Percentiles rank a stretch among this genome's conserved stretches.
These are phyloP conservation scores for Ramularia collo-cygni DNA, from an alignment of 2,329 filamentous ascomycete species.

Conservation along the genomic window DNA sequence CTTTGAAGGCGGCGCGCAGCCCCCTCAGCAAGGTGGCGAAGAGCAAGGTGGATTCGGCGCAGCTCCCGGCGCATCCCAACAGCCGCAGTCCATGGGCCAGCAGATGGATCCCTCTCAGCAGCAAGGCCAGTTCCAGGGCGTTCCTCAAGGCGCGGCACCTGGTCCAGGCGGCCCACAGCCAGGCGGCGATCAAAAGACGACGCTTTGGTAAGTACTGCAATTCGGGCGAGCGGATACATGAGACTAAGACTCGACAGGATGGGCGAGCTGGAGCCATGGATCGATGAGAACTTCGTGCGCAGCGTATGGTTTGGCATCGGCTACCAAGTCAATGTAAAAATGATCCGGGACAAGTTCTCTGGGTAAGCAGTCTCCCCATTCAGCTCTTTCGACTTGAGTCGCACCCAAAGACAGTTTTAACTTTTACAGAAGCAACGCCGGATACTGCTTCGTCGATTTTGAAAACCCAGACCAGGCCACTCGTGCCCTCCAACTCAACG, in stretches of 20 bases:
- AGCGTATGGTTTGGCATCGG: slow-evolving; percentile 90
- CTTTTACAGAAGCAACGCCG: slow-evolving; percentile 65
- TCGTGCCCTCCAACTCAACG: slow-evolving; percentile 87
- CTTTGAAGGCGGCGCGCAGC: slow-evolving; percentile 55
- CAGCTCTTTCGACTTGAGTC: slow-evolving; percentile 5
- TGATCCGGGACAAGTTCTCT: slow-evolving; percentile 98
- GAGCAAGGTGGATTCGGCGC: slow-evolving; percentile 39
- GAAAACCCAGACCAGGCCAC: slow-evolving; percentile 71
- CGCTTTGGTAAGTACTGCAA: slow-evolving; percentile 40
- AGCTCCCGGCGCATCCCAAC: slow-evolving; percentile 42
- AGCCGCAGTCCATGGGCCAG: slow-evolving; percentile 50
- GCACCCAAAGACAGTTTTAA: slow-evolving; percentile 1
- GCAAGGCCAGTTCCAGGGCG: slow-evolving; percentile 34
- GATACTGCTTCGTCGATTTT: slow-evolving; percentile 98
- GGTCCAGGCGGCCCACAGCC: slow-evolving; percentile 32
- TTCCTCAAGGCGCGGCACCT: slow-evolving; percentile 40
- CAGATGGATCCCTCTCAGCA: slow-evolving; percentile 47
- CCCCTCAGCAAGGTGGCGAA: slow-evolving; percentile 42
- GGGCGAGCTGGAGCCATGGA: slow-evolving; percentile 98
- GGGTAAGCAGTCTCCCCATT: slow-evolving; percentile 54
- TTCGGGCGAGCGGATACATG: not conserved
- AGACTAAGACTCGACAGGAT: slow-evolving; percentile 59
- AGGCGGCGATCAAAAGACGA: slow-evolving; percentile 45
- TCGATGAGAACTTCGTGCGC: slow-evolving; percentile 98
- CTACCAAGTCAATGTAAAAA: slow-evolving; percentile 96